Evolutionary conservation across 371 early-diverging fungal genomes (phyloP).

Genomic region (Mortierella sp.): DNA sequence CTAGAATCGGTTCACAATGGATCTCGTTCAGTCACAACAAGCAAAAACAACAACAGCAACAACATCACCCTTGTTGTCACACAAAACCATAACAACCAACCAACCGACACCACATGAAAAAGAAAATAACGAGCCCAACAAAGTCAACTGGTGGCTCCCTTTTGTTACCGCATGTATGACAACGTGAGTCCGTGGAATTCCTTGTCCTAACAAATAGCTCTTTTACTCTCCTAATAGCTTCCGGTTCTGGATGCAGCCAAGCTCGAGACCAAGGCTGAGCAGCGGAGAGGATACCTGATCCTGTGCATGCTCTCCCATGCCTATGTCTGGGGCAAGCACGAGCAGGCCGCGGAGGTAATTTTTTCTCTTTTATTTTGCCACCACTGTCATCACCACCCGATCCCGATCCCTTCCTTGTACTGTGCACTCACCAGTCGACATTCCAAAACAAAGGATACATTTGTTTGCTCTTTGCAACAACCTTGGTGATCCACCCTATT

Average conservation of each 20-base stretch:
- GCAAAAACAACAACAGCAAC: not conserved
- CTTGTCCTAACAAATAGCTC: not conserved
- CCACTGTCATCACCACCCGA: constrained; percentile 1
- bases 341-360: constrained; percentile 78
- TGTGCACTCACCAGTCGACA: not conserved
- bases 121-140: not conserved
- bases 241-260: constrained; percentile 78
- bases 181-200: not conserved
- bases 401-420: not conserved
- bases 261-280: constrained; percentile 75
- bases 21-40: not conserved
- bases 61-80: not conserved
- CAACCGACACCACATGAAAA: not conserved
- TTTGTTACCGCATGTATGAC: not conserved
- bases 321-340: constrained; percentile 93
- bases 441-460: not conserved
- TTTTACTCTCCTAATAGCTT: constrained; percentile 64
- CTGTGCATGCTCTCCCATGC: constrained; percentile 92
- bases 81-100: constrained; percentile 1
- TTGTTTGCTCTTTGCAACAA: not conserved
- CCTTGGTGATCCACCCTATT: not conserved
- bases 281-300: constrained; percentile 89
- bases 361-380: not conserved
- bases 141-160: not conserved
- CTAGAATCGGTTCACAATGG: not conserved